These are phyloP conservation scores for Sclerotinia trifoliorum DNA, from an alignment of 2,329 filamentous ascomycete genomes.

Conservation along the genomic window DNA sequence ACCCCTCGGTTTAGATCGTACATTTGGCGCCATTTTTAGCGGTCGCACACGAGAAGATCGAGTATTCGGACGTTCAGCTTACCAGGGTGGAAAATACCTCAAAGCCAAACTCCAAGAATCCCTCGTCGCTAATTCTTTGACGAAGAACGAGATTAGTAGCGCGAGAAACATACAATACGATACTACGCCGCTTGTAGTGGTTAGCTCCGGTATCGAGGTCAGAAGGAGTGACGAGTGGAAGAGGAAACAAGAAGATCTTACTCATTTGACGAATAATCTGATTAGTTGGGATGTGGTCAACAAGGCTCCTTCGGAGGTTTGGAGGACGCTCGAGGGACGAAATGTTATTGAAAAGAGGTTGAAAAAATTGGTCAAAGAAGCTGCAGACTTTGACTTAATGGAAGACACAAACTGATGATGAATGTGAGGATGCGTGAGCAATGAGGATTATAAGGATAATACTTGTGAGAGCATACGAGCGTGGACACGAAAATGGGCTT, in stretches of 20 bases:
- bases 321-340: conserved; percentile 72
- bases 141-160: conserved; percentile 75
- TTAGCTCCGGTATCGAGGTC: conserved; percentile 77
- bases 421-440: neutral
- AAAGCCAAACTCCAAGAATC: conserved; percentile 93
- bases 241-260: conserved; percentile 80
- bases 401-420: neutral
- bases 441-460: neutral
- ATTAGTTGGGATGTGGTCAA: conserved; percentile 83
- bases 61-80: conserved; percentile 75
- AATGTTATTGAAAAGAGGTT: conserved; percentile 76
- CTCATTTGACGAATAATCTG: conserved; percentile 74
- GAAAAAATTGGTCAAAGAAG: conserved; percentile 57
- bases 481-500: neutral
- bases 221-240: conserved; percentile 71
- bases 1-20: conserved; percentile 78
- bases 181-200: conserved; percentile 73
- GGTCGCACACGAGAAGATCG: conserved; percentile 80
- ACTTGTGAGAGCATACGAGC: neutral
- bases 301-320: conserved; percentile 82
- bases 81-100: conserved; percentile 79
- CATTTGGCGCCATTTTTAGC: conserved; percentile 77
- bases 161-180: conserved; percentile 75
- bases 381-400: conserved; percentile 3
- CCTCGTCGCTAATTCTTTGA: conserved; percentile 80